phyloP scores from a whole-genome alignment of 2,329 filamentous ascomycete genomes.

The Talaromyces piceae region DNA sequence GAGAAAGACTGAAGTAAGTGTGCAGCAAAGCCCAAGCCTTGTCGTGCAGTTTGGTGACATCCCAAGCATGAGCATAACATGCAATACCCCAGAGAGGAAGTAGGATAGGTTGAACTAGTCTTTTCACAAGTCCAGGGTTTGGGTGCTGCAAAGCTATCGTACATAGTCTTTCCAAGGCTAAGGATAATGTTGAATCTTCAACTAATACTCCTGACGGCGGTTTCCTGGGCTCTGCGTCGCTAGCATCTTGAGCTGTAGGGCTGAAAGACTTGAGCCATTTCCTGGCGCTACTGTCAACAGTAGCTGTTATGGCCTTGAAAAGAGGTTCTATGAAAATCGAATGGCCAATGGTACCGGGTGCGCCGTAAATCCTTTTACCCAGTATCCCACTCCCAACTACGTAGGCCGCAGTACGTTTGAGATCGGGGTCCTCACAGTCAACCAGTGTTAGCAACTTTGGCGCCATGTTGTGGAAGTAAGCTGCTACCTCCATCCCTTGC shows the following conservation, averaged over 20 bases:
- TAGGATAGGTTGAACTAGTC: constrained; percentile 32
- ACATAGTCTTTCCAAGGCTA: constrained; percentile 30
- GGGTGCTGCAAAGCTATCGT: constrained; percentile 34
- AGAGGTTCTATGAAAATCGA: constrained; percentile 36
- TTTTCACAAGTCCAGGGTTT: constrained; percentile 36
- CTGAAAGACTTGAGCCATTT: constrained; percentile 23
- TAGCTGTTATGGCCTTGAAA: constrained; percentile 30
- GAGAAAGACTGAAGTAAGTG: constrained; percentile 36
- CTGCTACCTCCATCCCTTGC: constrained; percentile 25
- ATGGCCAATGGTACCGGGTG: constrained; percentile 33
- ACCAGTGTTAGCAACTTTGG: constrained; percentile 34
- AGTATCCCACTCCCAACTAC: constrained; percentile 38
- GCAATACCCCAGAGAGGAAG: constrained; percentile 36
- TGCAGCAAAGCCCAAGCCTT: constrained; percentile 26
- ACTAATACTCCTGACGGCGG: constrained; percentile 13
- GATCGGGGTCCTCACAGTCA: constrained; percentile 32
- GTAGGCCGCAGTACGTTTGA: constrained; percentile 37
- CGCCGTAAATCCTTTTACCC: constrained; percentile 32
- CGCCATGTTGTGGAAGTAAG: constrained; percentile 33
- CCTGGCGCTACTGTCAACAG: constrained; percentile 18
- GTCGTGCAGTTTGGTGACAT: constrained; percentile 20
- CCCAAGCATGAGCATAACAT: constrained; percentile 27
- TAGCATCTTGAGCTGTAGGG: constrained; percentile 4
- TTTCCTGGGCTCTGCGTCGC: constrained; percentile 1
- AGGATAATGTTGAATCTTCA: constrained; percentile 18